Base-by-base conservation (phyloP, 805 yeast genomes). In the Metschnikowia lochheadii region DNA sequence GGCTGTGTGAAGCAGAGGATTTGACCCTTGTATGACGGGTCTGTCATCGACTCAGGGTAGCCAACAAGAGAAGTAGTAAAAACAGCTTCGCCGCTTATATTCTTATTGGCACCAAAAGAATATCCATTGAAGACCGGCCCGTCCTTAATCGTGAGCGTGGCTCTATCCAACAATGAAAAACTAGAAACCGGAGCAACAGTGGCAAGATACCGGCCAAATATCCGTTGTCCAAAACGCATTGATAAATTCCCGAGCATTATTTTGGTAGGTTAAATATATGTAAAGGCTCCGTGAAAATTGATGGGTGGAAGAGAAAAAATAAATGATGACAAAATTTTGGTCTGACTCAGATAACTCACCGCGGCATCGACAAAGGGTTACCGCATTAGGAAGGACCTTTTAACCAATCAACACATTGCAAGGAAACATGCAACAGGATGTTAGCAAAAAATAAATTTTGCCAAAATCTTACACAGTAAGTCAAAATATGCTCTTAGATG, bases 11-110 rank as follows among this genome's bases (percentile, higher is more conserved):
- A 89, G 54, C 94, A 96, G 58, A 94, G 81, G 60, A 94, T 94
- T 76, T 94, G 99, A 46, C 99, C 99, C 62, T 84, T 85, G 70
- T 94, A 94, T 6, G 97, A 90, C 36, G 99, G 99, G 70, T 94
- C 99, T 20, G 99, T 94, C 95, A 94, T 90, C 7, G 97, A 88
- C 70, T 94, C 99, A 15, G 99, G 98, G 71, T 94, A 94, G 17
- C 99, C 99, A 11, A 94, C 99, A 69, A 95, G 78, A 6, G 97
- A 94, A 33, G 99, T 95, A 44, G 97, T 89, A 76, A 94, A 94
- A 41, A 95, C 99, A 31, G 97, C 96, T 71, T 94, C 99, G 56
- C 99, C 99, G 52, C 95, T 84, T 55, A 89, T 82, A 56, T 91
- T 89, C 58, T 85, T 86, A 68, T 89, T 83, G 40, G 98, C 96